Percentiles rank a stretch among this genome's conserved stretches.
Conservation (phyloP, 2,329 filamentous ascomycete species). For the Falciphora oryzae region DNA sequence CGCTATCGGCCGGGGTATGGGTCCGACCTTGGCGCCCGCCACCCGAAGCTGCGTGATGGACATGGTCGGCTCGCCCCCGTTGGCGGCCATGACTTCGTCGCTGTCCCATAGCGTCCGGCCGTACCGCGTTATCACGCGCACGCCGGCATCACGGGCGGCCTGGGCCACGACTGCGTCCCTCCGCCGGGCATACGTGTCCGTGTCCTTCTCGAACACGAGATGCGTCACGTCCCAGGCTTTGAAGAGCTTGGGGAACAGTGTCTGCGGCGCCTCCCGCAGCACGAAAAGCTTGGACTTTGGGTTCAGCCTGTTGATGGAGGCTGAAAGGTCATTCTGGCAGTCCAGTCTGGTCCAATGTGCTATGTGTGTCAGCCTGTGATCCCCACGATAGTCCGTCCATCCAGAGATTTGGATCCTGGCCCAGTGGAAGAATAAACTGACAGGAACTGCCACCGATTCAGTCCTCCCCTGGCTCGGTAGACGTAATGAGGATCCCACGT, state of each 20-base stretch:
- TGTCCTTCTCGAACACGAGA: conserved; percentile 74
- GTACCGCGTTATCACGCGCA: conserved; percentile 57
- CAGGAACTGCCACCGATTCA: conserved; percentile 72
- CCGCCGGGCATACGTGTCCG: conserved; percentile 63
- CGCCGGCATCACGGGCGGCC: conserved; percentile 58
- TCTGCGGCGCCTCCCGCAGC: conserved; percentile 66
- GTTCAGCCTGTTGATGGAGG: conserved; percentile 63
- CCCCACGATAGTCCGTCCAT: background rate
- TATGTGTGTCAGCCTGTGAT: background rate
- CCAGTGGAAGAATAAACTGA: conserved; percentile 25
- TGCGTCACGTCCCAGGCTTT: conserved; percentile 69
- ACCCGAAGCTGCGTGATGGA: conserved; percentile 61
- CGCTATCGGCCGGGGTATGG: conserved; percentile 55
- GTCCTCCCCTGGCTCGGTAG: conserved; percentile 61
- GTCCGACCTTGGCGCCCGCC: conserved; percentile 57
- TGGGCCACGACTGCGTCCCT: conserved; percentile 54
- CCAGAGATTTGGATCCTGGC: background rate
- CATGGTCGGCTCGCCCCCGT: conserved; percentile 69
- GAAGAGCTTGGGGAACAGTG: conserved; percentile 66
- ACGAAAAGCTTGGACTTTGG: conserved; percentile 65
- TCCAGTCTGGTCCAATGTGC: conserved; percentile 48
- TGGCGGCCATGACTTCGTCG: conserved; percentile 59
- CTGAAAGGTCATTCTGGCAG: conserved; percentile 65
- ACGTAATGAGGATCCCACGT: conserved; percentile 70
- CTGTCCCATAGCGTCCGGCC: conserved; percentile 71